Percentiles rank a stretch among this genome's conserved stretches.
phyloP scores from a whole-genome alignment of 176 grass and related monocot genomes.

The Carex scoparia region DNA sequence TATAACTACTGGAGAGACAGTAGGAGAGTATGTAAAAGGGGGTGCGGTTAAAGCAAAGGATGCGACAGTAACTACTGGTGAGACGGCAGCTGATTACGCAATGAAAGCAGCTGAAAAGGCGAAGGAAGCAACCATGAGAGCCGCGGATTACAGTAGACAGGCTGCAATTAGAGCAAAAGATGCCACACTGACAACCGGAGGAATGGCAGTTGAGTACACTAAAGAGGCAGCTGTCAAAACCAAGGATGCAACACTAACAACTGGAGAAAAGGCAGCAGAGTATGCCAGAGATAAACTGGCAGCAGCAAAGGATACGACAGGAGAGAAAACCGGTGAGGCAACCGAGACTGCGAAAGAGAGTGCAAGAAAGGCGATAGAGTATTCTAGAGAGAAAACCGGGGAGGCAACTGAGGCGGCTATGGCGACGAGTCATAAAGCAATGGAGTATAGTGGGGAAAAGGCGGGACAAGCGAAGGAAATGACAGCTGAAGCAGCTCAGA shows the following conservation, averaged over 20 bases:
- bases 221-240: conserved; percentile 8
- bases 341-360: not conserved
- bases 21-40: conserved; percentile 16
- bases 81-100: conserved; percentile 34
- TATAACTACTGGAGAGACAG: conserved; percentile 25
- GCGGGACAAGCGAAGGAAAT: conserved; percentile 6
- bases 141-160: conserved; percentile 4
- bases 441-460: conserved; percentile 14
- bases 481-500: conserved; percentile 20
- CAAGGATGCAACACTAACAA: not conserved
- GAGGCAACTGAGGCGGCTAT: conserved; percentile 25
- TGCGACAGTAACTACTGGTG: conserved; percentile 27
- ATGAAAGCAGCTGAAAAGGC: conserved; percentile 29
- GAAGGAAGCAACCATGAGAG: conserved; percentile 10
- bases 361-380: conserved; percentile 27
- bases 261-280: conserved; percentile 11
- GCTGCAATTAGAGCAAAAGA: conserved; percentile 23
- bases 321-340: not conserved
- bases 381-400: conserved; percentile 17
- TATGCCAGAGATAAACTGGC: conserved; percentile 25
- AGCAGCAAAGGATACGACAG: conserved; percentile 10
- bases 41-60: conserved; percentile 47
- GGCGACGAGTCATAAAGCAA: not conserved
- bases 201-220: not conserved
- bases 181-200: conserved; percentile 21